Evolutionary conservation across 2,329 filamentous ascomycete genomes (phyloP), one percentile per base, ranked within the genome.

Genomic region (Raffaelea ambrosiae): DNA sequence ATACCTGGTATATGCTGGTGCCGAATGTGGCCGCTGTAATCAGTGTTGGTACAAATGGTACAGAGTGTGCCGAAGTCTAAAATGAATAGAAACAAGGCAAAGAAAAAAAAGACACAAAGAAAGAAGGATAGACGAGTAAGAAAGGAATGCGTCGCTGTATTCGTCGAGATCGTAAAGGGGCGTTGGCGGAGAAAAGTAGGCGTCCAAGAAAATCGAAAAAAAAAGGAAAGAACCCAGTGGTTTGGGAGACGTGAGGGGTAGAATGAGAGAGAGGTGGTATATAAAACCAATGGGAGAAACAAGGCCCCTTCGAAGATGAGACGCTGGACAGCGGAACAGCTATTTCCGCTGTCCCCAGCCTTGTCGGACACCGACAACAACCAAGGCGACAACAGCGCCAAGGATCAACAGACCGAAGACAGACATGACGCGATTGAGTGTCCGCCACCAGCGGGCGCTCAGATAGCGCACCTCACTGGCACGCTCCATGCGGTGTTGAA

Each of bases 391-490:
- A 23, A 77, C 62, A 23, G 74, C 77, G 31, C 70, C 74, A 19
- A 80, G 63, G 29, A 81, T 68, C 42, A 80, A 60, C 4, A 79
- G 58, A 3, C 77, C 77, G 21, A 79, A 59, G 41, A 79, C 55
- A 22, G 76, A 72, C 77, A 81, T 80, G 54, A 68, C 67, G 47
- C 77, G 71, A 57, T 81, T 81, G 40, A 81, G 65, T 43, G 69
- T 73, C 48, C 77, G 69, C 77, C 77, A 81, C 77, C 77, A 81
- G 43, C 69, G 66, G 13, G 74, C 74, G 47, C 72, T 78, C 54
- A 71, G 68, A 53, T 71, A 75, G 38, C 68, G 66, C 13, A 65
- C 59, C 53, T 76, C 71, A 48, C 73, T 66, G 29, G 66, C 53
- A 13, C 63, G 57, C 10, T 61, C 59, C 16, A 64, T 52, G 39